phyloP scores from a whole-genome alignment of 2,329 filamentous ascomycete genomes.

The Mariannaea elegans region DNA sequence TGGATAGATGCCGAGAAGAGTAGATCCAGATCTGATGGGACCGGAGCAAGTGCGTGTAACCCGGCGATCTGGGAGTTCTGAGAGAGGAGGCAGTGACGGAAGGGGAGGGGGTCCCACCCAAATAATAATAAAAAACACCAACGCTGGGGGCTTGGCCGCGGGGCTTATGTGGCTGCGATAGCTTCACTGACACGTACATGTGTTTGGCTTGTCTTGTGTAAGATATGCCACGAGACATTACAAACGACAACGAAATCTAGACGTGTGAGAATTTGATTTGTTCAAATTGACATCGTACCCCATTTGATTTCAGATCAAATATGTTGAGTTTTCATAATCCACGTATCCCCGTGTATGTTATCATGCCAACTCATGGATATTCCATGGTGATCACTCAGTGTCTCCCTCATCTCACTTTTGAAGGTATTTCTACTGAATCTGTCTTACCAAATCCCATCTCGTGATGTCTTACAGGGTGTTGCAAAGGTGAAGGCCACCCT shows the following conservation, averaged over 20 bases:
- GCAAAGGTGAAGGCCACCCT: neutral
- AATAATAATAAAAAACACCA: constrained; percentile 38
- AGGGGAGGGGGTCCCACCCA: neutral
- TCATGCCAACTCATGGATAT: too few relatives aligned
- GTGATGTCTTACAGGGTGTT: constrained; percentile 9
- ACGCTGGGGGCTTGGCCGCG: constrained; percentile 15
- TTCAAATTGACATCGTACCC: too few relatives aligned
- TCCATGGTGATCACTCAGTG: neutral
- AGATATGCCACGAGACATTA: too few relatives aligned
- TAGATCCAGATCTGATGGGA: constrained; percentile 26
- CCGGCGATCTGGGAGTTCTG: constrained; percentile 15
- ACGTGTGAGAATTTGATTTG: too few relatives aligned
- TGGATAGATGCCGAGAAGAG: constrained; percentile 6
- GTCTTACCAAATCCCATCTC: neutral
- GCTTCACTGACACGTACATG: constrained; percentile 21
- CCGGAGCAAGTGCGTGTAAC: constrained; percentile 7
- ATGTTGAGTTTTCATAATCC: too few relatives aligned
- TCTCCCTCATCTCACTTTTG: neutral
- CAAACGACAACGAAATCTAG: too few relatives aligned
- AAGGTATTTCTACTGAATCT: neutral
- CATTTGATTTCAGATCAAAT: too few relatives aligned
- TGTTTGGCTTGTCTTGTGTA: too few relatives aligned
- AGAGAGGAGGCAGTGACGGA: neutral
- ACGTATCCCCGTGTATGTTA: too few relatives aligned
- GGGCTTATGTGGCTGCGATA: constrained; percentile 24